phyloP scores from a whole-genome alignment of 768 basidiomycete genomes.

The Tylopilus cervinicoccineus region DNA sequence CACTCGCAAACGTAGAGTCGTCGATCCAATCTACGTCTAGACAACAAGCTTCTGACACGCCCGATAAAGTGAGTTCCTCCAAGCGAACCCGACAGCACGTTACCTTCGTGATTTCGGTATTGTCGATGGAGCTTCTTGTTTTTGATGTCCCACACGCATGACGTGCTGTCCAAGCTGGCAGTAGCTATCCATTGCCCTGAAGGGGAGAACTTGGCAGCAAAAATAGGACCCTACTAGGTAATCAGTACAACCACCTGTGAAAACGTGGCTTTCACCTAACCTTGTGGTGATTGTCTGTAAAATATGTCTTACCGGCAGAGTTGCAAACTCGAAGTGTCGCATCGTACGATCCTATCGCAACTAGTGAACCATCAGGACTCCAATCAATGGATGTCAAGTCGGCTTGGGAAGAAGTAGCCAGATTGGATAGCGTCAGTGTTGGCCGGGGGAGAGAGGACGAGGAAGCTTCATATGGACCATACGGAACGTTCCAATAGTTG shows the following conservation, averaged over 20 bases:
- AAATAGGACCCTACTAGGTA: constrained; percentile 68
- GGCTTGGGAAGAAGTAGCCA: constrained; percentile 42
- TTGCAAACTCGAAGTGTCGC: constrained; percentile 65
- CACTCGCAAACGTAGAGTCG: constrained; percentile 65
- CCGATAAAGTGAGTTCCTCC: constrained; percentile 4
- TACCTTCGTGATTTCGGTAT: constrained; percentile 65
- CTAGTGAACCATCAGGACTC: constrained; percentile 66
- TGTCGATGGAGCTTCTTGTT: constrained; percentile 59
- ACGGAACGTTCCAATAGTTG: constrained; percentile 67
- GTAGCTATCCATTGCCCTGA: constrained; percentile 70
- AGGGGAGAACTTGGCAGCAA: constrained; percentile 72
- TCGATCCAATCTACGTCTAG: constrained; percentile 80
- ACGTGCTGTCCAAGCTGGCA: constrained; percentile 73
- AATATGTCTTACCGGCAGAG: constrained; percentile 56
- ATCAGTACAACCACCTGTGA: constrained; percentile 15
- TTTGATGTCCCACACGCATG: constrained; percentile 75
- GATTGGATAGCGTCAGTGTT: constrained; percentile 44
- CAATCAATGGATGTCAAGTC: constrained; percentile 79
- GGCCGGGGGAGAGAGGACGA: constrained; percentile 28
- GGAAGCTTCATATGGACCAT: constrained; percentile 25
- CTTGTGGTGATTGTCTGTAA: constrained; percentile 60
- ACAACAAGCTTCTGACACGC: constrained; percentile 56
- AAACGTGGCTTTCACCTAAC: constrained; percentile 34
- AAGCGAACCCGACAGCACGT: constrained; percentile 6
- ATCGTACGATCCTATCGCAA: constrained; percentile 80